Evolutionary conservation across 2,329 filamentous ascomycete species (phyloP).

Genomic region (Rhinocladiella mackenziei): DNA sequence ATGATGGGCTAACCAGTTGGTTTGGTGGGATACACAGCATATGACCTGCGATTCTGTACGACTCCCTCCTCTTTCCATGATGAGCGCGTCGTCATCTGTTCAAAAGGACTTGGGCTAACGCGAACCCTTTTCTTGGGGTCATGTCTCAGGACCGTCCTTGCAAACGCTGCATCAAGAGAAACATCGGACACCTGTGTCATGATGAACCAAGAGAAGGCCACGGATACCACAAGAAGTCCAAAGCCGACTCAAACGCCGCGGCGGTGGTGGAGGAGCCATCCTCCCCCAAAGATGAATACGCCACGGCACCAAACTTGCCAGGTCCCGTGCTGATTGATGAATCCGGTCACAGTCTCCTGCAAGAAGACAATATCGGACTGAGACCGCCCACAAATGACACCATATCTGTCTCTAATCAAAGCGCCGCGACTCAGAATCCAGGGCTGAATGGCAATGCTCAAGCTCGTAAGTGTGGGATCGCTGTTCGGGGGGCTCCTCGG

Average conservation of each 20-base stretch:
- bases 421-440: slow-evolving; percentile 64
- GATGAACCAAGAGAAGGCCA: slow-evolving; percentile 83
- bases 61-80: slow-evolving; percentile 26
- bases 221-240: slow-evolving; percentile 66
- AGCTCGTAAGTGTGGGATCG: slow-evolving; percentile 63
- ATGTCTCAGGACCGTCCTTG: slow-evolving; percentile 79
- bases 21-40: slow-evolving; percentile 58
- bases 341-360: slow-evolving; percentile 42
- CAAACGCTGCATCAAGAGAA: slow-evolving; percentile 95
- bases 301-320: slow-evolving; percentile 44
- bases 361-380: slow-evolving; percentile 45
- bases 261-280: slow-evolving; percentile 55
- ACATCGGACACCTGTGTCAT: slow-evolving; percentile 97
- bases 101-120: slow-evolving; percentile 30
- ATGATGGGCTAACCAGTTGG: slow-evolving; percentile 46
- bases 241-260: slow-evolving; percentile 58
- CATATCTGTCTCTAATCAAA: slow-evolving; percentile 36
- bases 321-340: slow-evolving; percentile 58
- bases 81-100: slow-evolving; percentile 25
- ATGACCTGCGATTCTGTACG: slow-evolving; percentile 84
- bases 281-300: slow-evolving; percentile 42
- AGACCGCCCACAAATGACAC: slow-evolving; percentile 41
- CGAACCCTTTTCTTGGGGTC: slow-evolving; percentile 37
- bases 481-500: slow-evolving; percentile 19
- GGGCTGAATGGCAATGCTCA: slow-evolving; percentile 62